Base-by-base conservation (phyloP, 306 rosid genomes). In the Acacia confusa region DNA sequence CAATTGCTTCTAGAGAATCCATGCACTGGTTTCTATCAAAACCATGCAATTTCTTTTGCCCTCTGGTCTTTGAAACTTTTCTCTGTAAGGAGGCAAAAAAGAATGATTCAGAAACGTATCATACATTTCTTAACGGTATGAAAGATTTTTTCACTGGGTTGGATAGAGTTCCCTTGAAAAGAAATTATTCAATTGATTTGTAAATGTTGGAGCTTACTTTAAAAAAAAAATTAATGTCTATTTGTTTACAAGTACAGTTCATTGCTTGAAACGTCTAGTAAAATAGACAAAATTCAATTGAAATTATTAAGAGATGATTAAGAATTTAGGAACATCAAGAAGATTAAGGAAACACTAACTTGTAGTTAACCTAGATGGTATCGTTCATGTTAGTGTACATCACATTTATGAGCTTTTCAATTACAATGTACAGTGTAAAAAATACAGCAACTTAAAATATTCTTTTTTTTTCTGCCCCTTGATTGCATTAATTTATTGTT, bases 1-100 rank as follows among this genome's bases (percentile, higher is more conserved):
- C 76, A 85, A 72, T 65, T 7, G 82, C 80, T 81, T 86, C 87
- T 75, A 55, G 74, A 79, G 72, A 72, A 75, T 80, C 76, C 45
- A 69, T 24, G 75, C 74, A 75, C 52, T 53, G 65, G 60, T 68
- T 75, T 61, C 68, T 25, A 64, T 55, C 79, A 79, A 74, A 83
- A 82, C 78, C 84, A 67, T 36, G 77, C 44, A 78, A 81, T 80
- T 78, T 85, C 68, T 88, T 73, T 28, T 28, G 83, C 34, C 32
- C 50, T 22, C 81, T 45, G 74, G 68, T 78, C 85, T 73, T 84
- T 47, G 63, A 72, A 34, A 41, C 81, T 79, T 80, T 81, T 64
- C 58, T 85, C 91, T 91, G 87, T 53, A 78, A 69, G 25, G 7
- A 16, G 16, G 34, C 2, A 60, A 28, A 75, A 79, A 82, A 78